These are phyloP conservation scores for Globisporangium spiculum DNA, from an alignment of 352 stramenopile genomes.

Conservation along the genomic window DNA sequence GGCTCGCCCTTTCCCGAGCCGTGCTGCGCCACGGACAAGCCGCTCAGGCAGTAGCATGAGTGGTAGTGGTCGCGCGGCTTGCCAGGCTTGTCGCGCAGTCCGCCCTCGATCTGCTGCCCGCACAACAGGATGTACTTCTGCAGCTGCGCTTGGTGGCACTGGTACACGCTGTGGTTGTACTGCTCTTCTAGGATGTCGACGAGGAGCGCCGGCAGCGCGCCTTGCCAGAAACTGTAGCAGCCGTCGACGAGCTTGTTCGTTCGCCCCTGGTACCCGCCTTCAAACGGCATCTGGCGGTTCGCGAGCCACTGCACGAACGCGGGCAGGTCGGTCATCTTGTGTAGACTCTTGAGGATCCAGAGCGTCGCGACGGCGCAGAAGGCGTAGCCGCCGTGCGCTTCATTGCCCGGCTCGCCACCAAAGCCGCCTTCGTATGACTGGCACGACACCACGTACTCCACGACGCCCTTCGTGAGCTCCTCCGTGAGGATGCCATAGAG, in stretches of 20 bases:
- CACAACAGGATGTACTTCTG: constrained; percentile 95
- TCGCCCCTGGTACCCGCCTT: constrained; percentile 91
- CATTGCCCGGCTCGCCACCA: constrained; percentile 87
- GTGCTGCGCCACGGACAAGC: constrained; percentile 94
- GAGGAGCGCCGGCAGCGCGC: constrained; percentile 85
- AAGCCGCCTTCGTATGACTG: constrained; percentile 99
- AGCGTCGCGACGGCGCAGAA: constrained; percentile 97
- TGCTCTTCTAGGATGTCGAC: constrained; percentile 36
- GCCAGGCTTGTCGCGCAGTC: constrained; percentile 92
- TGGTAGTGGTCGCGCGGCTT: constrained; percentile 98
- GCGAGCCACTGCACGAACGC: constrained; percentile 88
- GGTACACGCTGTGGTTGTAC: constrained; percentile 44
- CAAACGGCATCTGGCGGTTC: constrained; percentile 92
- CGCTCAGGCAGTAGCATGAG: constrained; percentile 98
- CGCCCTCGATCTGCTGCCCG: constrained; percentile 92
- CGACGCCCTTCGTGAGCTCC: constrained; percentile 74
- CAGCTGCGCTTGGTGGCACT: constrained; percentile 71
- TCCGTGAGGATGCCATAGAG: constrained; percentile 93
- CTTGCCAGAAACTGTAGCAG: constrained; percentile 99
- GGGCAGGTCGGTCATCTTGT: constrained; percentile 49
- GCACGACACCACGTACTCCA: constrained; percentile 84
- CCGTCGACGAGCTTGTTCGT: constrained; percentile 99
- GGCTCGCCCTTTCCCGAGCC: constrained; percentile 37
- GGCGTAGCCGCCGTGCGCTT: constrained; percentile 98
- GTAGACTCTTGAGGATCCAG: constrained; percentile 82